Conservation (phyloP, 805 yeast species). For the Kodamaea nitidulidarum region DNA sequence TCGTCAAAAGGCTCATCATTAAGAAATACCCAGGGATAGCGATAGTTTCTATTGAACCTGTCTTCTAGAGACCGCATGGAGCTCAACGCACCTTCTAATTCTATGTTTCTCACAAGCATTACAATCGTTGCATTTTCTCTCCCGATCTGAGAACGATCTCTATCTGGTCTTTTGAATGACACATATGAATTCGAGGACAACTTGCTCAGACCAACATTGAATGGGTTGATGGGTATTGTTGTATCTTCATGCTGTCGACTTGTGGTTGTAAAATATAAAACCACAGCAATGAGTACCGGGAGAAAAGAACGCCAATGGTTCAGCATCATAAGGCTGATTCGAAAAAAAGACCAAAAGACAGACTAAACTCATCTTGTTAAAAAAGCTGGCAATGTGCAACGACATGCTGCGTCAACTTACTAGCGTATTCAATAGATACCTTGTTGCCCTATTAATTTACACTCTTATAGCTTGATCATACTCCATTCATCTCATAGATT, state of each 20-base stretch:
- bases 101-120: conserved; percentile 84
- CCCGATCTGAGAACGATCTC: conserved; percentile 41
- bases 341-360: background rate
- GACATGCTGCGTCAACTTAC: no score
- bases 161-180: conserved; percentile 15
- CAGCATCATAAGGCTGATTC: background rate
- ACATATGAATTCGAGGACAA: conserved; percentile 29
- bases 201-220: conserved; percentile 19
- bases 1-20: conserved; percentile 41
- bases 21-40: conserved; percentile 43
- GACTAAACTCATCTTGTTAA: no score
- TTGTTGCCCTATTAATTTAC: no score
- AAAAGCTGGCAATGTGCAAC: no score
- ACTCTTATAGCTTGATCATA: no score
- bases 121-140: conserved; percentile 79
- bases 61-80: conserved; percentile 44
- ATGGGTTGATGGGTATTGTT: conserved; percentile 11
- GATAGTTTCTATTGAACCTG: conserved; percentile 36
- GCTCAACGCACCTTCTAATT: conserved; percentile 63
- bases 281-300: conserved; percentile 8
- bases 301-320: background rate
- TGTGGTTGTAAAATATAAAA: conserved; percentile 9
- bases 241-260: conserved; percentile 1
- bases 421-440: no score
- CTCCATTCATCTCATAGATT: no score